Conservation (phyloP, 306 rosid species). For the Hippophae gyantsensis region DNA sequence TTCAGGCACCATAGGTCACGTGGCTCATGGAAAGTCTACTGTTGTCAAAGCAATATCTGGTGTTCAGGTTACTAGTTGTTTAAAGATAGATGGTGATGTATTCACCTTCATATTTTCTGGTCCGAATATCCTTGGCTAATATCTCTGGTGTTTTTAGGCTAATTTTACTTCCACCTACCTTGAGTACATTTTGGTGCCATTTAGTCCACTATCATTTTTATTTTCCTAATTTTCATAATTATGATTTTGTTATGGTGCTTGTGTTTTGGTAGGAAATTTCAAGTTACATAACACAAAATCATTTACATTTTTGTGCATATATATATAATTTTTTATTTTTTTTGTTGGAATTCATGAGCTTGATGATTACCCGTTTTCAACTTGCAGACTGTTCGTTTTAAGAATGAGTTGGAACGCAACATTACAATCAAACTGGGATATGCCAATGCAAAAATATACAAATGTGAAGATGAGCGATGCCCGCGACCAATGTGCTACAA, state of each 20-base stretch:
- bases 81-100: neutral
- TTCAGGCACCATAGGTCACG: conserved; percentile 94
- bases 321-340: neutral
- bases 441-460: conserved; percentile 88
- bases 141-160: conserved; percentile 47
- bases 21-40: conserved; percentile 96
- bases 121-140: conserved; percentile 5
- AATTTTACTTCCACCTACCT: neutral
- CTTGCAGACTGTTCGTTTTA: conserved; percentile 43
- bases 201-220: too few relatives aligned
- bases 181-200: too few relatives aligned
- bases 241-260: neutral
- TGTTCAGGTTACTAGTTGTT: conserved; percentile 53
- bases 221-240: neutral
- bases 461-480: conserved; percentile 90
- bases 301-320: too few relatives aligned
- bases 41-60: conserved; percentile 97
- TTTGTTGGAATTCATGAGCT: neutral
- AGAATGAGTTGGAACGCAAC: conserved; percentile 91
- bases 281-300: too few relatives aligned
- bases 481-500: conserved; percentile 90
- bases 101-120: neutral
- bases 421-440: conserved; percentile 96
- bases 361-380: too few relatives aligned
- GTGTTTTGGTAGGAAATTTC: neutral